phyloP scores from a whole-genome alignment of 2,329 filamentous ascomycete genomes.

The Colletotrichum echinochloae region DNA sequence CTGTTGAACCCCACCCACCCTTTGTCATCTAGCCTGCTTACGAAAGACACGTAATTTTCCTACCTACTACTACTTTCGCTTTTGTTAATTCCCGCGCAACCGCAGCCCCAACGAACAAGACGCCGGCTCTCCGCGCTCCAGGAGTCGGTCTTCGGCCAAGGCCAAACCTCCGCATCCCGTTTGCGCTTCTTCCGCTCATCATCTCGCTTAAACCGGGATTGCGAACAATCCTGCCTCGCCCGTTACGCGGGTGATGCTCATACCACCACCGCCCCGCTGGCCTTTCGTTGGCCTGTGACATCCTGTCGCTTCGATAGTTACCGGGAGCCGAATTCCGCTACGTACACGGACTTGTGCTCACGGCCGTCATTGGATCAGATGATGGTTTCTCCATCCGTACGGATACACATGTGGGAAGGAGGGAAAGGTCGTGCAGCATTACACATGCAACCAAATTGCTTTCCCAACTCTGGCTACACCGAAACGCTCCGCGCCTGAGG shows the following conservation, averaged over 20 bases:
- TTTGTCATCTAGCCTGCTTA: background rate
- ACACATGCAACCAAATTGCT: conserved; percentile 18
- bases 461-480: conserved; percentile 15
- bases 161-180: conserved; percentile 20
- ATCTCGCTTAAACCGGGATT: background rate
- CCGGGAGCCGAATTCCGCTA: background rate
- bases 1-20: background rate
- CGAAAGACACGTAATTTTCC: conserved; percentile 17
- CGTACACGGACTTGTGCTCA: conserved; percentile 28
- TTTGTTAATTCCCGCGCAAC: conserved; percentile 28
- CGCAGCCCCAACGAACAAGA: conserved; percentile 15
- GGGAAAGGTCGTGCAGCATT: conserved; percentile 2
- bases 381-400: conserved; percentile 3
- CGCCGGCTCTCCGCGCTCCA: conserved; percentile 13
- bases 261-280: background rate
- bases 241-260: conserved; percentile 17
- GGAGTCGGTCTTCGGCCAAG: conserved; percentile 26
- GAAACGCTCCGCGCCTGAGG: conserved; percentile 31
- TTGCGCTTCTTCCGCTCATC: background rate
- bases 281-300: background rate
- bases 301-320: background rate
- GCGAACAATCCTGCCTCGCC: conserved; percentile 14
- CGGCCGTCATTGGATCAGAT: conserved; percentile 24
- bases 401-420: background rate
- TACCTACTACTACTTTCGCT: conserved; percentile 16